These are phyloP conservation scores for Mucor racemosus DNA, from an alignment of 371 early-diverging fungal genomes.

Conservation along the genomic window DNA sequence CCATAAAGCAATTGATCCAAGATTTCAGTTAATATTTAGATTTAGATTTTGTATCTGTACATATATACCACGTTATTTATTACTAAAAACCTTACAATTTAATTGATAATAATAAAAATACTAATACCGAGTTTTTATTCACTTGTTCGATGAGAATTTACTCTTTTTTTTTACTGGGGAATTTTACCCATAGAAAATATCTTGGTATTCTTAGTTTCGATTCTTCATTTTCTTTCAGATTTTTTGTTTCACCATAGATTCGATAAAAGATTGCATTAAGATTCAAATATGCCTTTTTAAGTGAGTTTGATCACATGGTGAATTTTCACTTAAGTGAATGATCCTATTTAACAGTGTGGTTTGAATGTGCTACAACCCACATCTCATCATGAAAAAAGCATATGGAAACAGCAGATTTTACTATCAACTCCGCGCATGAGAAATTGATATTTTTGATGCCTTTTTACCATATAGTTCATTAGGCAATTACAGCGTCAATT, in stretches of 20 bases:
- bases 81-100: neutral
- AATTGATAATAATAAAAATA: neutral
- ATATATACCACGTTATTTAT: neutral
- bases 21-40: conserved; percentile 26
- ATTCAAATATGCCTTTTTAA: neutral
- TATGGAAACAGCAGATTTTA: neutral
- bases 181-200: neutral
- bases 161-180: neutral
- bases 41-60: neutral
- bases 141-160: neutral
- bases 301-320: neutral
- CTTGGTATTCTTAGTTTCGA: neutral
- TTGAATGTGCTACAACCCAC: neutral
- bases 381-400: neutral
- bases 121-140: no score
- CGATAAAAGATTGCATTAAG: neutral
- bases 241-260: neutral
- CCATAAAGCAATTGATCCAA: conserved; percentile 55
- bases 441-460: no score
- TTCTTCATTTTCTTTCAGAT: neutral
- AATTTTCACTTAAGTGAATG: neutral
- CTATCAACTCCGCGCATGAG: neutral
- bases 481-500: no score
- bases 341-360: neutral
- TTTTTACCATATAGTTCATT: no score